Evolutionary conservation across 768 basidiomycete species (phyloP), one percentile per base, ranked within the genome.

Genomic region (Astraeus odoratus): DNA sequence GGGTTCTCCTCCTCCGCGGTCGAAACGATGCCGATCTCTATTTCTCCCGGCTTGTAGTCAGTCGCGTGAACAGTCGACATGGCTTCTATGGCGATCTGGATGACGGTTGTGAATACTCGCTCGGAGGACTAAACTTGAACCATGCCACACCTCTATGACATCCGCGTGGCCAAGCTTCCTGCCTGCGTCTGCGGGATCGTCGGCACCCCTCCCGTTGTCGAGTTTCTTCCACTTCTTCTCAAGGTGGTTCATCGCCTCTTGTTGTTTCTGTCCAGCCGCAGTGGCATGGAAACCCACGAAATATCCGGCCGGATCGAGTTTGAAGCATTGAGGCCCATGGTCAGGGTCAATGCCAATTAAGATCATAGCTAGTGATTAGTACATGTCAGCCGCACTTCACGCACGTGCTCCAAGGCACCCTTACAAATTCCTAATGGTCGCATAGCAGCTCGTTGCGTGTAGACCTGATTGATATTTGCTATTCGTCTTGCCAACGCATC

Each of bases 151-250:
- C 80, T 99, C 95, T 52, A 97, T 89, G 23, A 94, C 92, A 48
- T 88, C 85, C 2, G 77, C 75, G 18, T 85, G 74, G 52, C 73
- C 74, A 42, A 96, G 72, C 1, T 73, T 77, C 68, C 81, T 77
- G 44, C 88, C 85, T 2, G 90, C 90, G 38, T 75, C 74, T 12
- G 75, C 73, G 12, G 90, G 74, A 63, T 94, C 85, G 40, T 92
- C 86, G 0, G 83, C 86, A 18, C 89, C 88, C 42, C 68, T 69
- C 13, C 86, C 86, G 19, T 75, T 77, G 57, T 89, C 83, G 24
- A 92, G 71, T 64, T 92, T 92, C 74, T 98, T 99, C 94, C 92
- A 98, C 64, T 91, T 90, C 72, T 98, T 98, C 71, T 99, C 96
- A 35, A 99, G 74, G 59, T 92, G 87, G 64, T 98, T 98, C 83